These are phyloP conservation scores for Aspergillus flavus DNA, from an alignment of 2,329 filamentous ascomycete genomes.

Conservation along the genomic window DNA sequence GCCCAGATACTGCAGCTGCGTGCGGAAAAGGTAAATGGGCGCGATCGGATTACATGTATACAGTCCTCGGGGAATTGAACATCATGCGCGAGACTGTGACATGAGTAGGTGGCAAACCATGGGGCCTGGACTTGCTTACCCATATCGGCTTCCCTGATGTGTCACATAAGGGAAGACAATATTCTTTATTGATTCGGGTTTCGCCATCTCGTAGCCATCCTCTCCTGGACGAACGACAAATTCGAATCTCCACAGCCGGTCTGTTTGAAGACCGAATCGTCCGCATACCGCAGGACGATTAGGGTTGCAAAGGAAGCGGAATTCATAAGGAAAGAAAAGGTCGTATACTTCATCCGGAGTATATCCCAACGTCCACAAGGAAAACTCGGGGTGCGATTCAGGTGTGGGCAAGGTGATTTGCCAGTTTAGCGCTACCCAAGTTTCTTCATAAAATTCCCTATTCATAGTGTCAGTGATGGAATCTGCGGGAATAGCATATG, in stretches of 20 bases:
- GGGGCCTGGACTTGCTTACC: conserved; percentile 8
- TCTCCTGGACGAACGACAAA: conserved; percentile 39
- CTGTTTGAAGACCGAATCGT: conserved; percentile 45
- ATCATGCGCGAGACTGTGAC: conserved; percentile 24
- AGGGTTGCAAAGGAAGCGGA: conserved; percentile 50
- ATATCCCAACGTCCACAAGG: conserved; percentile 52
- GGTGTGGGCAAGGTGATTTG: conserved; percentile 48
- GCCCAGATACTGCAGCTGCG: conserved; percentile 53
- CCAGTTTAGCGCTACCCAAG: conserved; percentile 54
- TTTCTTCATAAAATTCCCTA: conserved; percentile 29
- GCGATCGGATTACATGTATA: conserved; percentile 49
- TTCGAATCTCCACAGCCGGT: conserved; percentile 44
- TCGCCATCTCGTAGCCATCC: conserved; percentile 34
- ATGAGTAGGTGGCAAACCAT: not conserved
- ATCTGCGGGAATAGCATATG: not conserved
- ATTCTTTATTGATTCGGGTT: conserved; percentile 26
- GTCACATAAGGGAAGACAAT: conserved; percentile 35
- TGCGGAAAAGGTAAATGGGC: conserved; percentile 51
- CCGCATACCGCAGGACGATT: conserved; percentile 48
- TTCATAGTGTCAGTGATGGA: conserved; percentile 11
- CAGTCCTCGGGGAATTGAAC: conserved; percentile 50
- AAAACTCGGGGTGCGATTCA: conserved; percentile 52
- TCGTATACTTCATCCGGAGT: conserved; percentile 52
- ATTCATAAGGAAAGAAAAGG: conserved; percentile 49
- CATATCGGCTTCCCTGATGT: conserved; percentile 18